A percentile compares a stretch with the other conserved stretches of the same genome.
Conservation (phyloP, 1,139 yeast genomes). For the Tardiomyces blankii region DNA sequence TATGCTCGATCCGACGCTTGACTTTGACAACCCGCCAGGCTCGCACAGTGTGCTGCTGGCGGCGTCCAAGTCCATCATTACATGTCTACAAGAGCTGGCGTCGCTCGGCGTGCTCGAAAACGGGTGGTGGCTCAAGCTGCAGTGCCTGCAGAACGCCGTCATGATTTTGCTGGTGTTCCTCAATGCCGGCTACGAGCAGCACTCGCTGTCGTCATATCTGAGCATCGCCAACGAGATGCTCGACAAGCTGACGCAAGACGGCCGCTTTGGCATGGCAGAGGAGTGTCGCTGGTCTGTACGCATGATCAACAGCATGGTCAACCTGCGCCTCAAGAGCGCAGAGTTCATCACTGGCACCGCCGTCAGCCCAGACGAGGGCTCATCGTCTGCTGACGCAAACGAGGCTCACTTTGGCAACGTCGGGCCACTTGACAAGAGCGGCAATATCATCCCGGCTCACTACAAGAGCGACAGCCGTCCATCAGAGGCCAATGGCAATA, state of each 20-base stretch:
- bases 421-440: constrained; percentile 14
- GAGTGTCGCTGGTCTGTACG: constrained; percentile 58
- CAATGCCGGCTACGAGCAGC: constrained; percentile 27
- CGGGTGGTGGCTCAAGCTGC: neutral
- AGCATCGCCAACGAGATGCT: constrained; percentile 19
- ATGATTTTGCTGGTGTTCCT: constrained; percentile 33
- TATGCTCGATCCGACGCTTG: constrained; percentile 4
- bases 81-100: neutral
- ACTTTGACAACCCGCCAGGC: neutral
- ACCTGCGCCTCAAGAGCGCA: constrained; percentile 16
- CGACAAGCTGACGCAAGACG: constrained; percentile 30
- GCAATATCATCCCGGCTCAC: constrained; percentile 4
- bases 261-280: constrained; percentile 45
- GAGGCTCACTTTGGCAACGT: constrained; percentile 31
- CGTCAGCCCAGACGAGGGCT: neutral
- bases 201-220: constrained; percentile 15
- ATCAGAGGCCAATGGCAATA: too few relatives aligned
- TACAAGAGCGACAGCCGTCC: constrained; percentile 3
- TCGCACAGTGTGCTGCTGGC: constrained; percentile 4
- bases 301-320: constrained; percentile 41
- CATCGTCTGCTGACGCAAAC: constrained; percentile 34
- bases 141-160: constrained; percentile 23
- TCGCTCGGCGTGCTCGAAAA: constrained; percentile 12
- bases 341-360: neutral
- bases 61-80: constrained; percentile 7